Percentiles rank a stretch among this genome's conserved stretches.
phyloP scores from a whole-genome alignment of 257 asterid genomes.

The Perilla frutescens region DNA sequence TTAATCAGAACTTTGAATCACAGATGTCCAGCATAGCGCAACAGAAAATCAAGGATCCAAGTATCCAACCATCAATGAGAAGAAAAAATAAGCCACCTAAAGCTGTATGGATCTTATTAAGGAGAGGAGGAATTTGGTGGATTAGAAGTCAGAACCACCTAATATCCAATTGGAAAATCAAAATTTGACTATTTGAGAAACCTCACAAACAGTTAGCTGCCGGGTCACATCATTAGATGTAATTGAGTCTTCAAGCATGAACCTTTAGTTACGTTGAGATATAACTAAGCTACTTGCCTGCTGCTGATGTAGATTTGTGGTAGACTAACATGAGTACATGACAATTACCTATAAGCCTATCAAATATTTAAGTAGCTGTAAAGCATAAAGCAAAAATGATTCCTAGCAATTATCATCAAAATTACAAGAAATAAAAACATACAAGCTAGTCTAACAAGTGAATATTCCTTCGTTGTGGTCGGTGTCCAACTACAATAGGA shows the following conservation, averaged over 20 bases:
- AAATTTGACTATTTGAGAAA: not conserved
- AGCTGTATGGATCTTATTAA: not conserved
- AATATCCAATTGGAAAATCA: constrained; percentile 13
- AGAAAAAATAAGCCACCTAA: not conserved
- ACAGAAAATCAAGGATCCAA: not conserved
- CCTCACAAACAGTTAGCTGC: constrained; percentile 8
- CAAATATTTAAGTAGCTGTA: constrained; percentile 6
- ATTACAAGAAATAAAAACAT: not conserved
- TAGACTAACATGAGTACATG: not conserved
- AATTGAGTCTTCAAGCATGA: constrained; percentile 2
- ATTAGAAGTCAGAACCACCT: constrained; percentile 6
- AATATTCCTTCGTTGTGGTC: not conserved
- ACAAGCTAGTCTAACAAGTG: not conserved
- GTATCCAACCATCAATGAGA: not conserved
- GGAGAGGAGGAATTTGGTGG: not conserved
- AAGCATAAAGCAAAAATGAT: not conserved
- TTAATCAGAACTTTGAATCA: not conserved
- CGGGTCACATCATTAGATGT: constrained; percentile 14
- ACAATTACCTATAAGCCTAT: not conserved
- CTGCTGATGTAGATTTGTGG: not conserved
- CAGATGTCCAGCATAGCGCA: constrained; percentile 1
- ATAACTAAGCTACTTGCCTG: not conserved
- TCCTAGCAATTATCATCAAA: constrained; percentile 11
- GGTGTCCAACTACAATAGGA: not conserved
- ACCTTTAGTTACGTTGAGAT: not conserved